These are phyloP conservation scores for Sonneratia alba DNA, from an alignment of 345 rosid genomes.

Conservation along the genomic window DNA sequence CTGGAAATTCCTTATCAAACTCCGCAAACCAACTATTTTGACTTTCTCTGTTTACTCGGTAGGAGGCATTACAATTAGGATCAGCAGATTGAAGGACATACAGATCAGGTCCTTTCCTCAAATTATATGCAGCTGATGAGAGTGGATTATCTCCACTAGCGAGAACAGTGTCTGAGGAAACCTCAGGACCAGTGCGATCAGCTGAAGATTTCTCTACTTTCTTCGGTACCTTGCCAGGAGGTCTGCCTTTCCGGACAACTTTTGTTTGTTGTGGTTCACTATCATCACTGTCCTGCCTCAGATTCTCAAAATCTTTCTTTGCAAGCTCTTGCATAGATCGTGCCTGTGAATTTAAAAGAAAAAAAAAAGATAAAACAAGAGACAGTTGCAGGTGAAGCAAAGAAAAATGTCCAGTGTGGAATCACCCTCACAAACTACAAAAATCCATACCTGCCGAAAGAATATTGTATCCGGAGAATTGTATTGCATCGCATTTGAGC, in stretches of 20 bases:
- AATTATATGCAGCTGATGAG: constrained; percentile 44
- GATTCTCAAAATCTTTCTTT: constrained; percentile 78
- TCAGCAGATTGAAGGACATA: constrained; percentile 47
- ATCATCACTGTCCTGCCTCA: constrained; percentile 91
- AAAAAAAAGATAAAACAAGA: constrained; percentile 11
- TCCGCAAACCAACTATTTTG: constrained; percentile 49
- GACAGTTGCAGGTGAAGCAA: constrained; percentile 8
- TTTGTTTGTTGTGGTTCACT: constrained; percentile 53
- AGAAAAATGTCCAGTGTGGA: constrained; percentile 1
- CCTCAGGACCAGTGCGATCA: constrained; percentile 50
- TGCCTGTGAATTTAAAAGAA: constrained; percentile 34
- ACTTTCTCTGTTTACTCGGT: constrained; percentile 38
- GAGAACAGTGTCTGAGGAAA: constrained; percentile 53
- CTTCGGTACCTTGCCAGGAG: constrained; percentile 49
- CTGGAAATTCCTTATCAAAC: constrained; percentile 93
- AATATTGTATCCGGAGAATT: constrained; percentile 88
- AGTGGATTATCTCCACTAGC: constrained; percentile 48
- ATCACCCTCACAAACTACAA: constrained; percentile 2
- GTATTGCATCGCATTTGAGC: constrained; percentile 90
- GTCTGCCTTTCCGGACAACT: constrained; percentile 60
- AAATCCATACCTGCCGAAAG: constrained; percentile 63
- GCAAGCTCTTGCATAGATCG: constrained; percentile 85
- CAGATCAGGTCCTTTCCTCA: constrained; percentile 46
- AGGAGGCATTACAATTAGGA: constrained; percentile 35
- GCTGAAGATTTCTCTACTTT: constrained; percentile 50